Evolutionary conservation across 768 basidiomycete species (phyloP), one percentile per base, ranked within the genome.

Genomic region (Russula sp.): DNA sequence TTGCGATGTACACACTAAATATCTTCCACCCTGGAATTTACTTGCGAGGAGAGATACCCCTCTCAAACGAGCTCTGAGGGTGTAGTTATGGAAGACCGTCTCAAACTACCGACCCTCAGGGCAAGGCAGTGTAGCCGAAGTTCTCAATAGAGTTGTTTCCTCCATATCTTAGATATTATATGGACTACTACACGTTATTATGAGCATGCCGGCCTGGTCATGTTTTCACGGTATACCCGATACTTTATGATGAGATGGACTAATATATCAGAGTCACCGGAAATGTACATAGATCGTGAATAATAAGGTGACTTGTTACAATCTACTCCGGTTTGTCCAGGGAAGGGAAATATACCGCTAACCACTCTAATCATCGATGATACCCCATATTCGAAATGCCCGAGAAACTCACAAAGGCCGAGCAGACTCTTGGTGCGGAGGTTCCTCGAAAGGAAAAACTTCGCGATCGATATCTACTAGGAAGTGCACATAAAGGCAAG

Each of bases 401-500:
- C n/a, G n/a, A n/a, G n/a, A n/a, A n/a, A n/a, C n/a, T n/a, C n/a
- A n/a, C n/a, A 77, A 71, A 1, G 88, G 87, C 8, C 86, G 83
- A 9, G 68, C 59, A 0, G 76, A 75, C 67, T 87, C 84, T 32
- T 67, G 64, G 16, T 65, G 46, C 62, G 16, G 63, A 42, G 28
- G 71, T 44, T 58, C 58, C 46, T 65, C 69, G 32, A 64, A 70
- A 54, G 71, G 72, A 56, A 81, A 70, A 61, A 80, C 68, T 55
- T 87, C 84, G 10, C 85, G 80, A 71, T 87, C 83, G 58, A 90
- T 79, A 44, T 84, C 82, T 18, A 75, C 73, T 36, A 92, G 72
- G 44, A 83, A 77, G 67, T 91, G 90, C 13, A 88, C 81, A 67
- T 91, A 87, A 26, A 89, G 79, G 63, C 88, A 79, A 6, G 92